Conservation (phyloP, 2,329 filamentous ascomycete genomes). For the Sporothrix brunneoviolacea region DNA sequence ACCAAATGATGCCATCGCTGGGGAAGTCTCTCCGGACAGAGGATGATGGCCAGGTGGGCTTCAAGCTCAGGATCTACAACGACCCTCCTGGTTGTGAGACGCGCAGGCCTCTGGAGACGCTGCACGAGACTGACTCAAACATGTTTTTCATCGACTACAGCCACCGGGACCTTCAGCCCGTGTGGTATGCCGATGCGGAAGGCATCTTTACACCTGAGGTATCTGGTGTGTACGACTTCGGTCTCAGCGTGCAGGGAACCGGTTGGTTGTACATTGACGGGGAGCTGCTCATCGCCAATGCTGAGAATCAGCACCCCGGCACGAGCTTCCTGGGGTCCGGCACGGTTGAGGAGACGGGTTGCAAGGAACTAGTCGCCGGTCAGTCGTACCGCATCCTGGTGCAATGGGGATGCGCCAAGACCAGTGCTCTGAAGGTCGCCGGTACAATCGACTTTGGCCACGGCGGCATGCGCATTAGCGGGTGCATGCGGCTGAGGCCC, state of each 20-base stretch:
- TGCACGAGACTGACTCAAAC: constrained; percentile 36
- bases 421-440: constrained; percentile 6
- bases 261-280: constrained; percentile 31
- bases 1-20: constrained; percentile 17
- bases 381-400: constrained; percentile 26
- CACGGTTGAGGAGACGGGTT: constrained; percentile 27
- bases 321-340: constrained; percentile 27
- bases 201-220: constrained; percentile 25
- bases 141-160: constrained; percentile 46
- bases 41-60: constrained; percentile 12
- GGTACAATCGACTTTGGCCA: constrained; percentile 37
- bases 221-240: constrained; percentile 26
- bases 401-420: constrained; percentile 17
- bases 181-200: constrained; percentile 35
- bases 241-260: constrained; percentile 26
- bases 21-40: constrained; percentile 11
- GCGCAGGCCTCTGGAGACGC: constrained; percentile 27
- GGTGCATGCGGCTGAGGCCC: constrained; percentile 13
- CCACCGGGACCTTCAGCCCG: constrained; percentile 26
- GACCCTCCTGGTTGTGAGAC: constrained; percentile 1
- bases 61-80: constrained; percentile 14
- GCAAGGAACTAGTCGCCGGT: constrained; percentile 23
- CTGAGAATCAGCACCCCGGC: constrained; percentile 25
- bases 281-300: constrained; percentile 29
- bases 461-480: constrained; percentile 31